Conservation (phyloP, 2,329 filamentous ascomycete genomes). For the Sclerotinia subarctica region DNA sequence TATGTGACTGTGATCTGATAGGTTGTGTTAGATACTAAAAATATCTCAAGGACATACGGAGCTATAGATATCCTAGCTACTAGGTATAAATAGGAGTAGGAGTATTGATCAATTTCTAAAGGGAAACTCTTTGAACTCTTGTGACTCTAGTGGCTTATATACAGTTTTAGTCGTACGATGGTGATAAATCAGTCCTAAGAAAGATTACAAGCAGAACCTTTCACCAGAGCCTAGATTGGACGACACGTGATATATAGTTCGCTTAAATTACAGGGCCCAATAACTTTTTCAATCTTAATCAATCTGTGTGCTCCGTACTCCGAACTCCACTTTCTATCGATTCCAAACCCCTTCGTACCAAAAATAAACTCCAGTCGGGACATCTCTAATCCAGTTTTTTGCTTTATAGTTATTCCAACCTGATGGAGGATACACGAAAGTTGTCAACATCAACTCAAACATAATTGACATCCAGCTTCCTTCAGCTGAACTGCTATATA, state of each 20-base stretch:
- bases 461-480: background rate
- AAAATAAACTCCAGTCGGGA: background rate
- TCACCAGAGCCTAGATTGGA: background rate
- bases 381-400: background rate
- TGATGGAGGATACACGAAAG: background rate
- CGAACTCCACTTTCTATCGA: slow-evolving; percentile 2
- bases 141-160: background rate
- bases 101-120: background rate
- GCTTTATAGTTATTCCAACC: background rate
- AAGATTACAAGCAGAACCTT: too few species aligned
- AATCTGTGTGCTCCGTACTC: too few species aligned
- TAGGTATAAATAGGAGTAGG: background rate
- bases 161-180: too few species aligned
- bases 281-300: too few species aligned
- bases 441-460: background rate
- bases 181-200: too few species aligned
- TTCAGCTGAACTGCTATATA: background rate
- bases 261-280: background rate
- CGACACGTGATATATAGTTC: background rate
- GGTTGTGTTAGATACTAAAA: too few species aligned
- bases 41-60: too few species aligned
- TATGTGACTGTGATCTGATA: too few species aligned
- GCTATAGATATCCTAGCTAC: too few species aligned
- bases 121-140: background rate
- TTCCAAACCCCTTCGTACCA: slow-evolving; percentile 2